These are phyloP conservation scores for Lagerstroemia speciosa DNA, from an alignment of 345 rosid genomes.

Conservation along the genomic window DNA sequence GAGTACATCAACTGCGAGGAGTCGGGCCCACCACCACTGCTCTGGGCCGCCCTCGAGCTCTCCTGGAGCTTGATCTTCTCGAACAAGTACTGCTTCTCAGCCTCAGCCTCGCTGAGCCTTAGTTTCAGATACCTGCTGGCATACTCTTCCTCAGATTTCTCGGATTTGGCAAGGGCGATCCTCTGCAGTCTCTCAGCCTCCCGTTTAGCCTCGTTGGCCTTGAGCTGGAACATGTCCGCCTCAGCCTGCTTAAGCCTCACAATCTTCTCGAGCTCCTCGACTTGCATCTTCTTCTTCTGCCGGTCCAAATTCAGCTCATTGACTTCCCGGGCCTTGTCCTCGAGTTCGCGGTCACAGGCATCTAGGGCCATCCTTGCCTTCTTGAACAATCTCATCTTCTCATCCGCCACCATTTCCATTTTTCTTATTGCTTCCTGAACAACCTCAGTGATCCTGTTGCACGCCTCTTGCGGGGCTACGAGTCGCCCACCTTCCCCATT, in stretches of 20 bases:
- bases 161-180: slow-evolving; percentile 79
- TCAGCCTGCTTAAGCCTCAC: slow-evolving; percentile 93
- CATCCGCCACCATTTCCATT: slow-evolving; percentile 98
- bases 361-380: slow-evolving; percentile 73
- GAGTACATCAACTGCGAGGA: slow-evolving; percentile 65
- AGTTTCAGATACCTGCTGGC: slow-evolving; percentile 78
- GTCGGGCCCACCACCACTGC: slow-evolving; percentile 51
- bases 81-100: slow-evolving; percentile 87
- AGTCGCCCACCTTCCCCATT: slow-evolving; percentile 69
- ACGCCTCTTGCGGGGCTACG: slow-evolving; percentile 93
- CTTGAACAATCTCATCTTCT: slow-evolving; percentile 87
- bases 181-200: slow-evolving; percentile 89
- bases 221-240: slow-evolving; percentile 96
- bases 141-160: slow-evolving; percentile 91
- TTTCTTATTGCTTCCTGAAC: slow-evolving; percentile 90
- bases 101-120: slow-evolving; percentile 93
- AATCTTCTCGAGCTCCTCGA: slow-evolving; percentile 87
- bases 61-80: slow-evolving; percentile 92
- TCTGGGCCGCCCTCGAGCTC: slow-evolving; percentile 49
- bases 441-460: slow-evolving; percentile 90
- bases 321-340: slow-evolving; percentile 85
- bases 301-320: slow-evolving; percentile 67
- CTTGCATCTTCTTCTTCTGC: slow-evolving; percentile 69
- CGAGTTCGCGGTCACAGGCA: slow-evolving; percentile 78
- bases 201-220: slow-evolving; percentile 86